Evolutionary conservation across 176 grass and related monocot genomes (phyloP).

Genomic region (Raddia distichophylla): DNA sequence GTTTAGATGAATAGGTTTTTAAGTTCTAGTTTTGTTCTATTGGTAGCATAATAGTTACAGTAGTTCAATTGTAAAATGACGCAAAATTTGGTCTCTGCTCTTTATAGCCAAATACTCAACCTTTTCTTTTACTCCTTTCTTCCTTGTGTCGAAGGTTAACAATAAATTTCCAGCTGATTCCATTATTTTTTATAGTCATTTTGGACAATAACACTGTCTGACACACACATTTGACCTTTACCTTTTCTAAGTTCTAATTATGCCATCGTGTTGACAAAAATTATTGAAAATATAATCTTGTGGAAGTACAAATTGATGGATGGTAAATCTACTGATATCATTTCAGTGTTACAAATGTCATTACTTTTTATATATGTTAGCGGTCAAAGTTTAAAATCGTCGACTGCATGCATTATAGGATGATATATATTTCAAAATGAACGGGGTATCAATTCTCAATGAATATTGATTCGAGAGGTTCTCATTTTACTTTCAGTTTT

Average conservation of each 20-base stretch:
- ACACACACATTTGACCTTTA: neutral
- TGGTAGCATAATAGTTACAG: neutral
- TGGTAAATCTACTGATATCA: constrained; percentile 10
- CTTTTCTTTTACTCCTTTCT: constrained; percentile 7
- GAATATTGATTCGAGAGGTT: constrained; percentile 20
- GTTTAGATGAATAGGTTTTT: neutral
- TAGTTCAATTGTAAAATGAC: neutral
- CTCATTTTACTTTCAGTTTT: constrained; percentile 19
- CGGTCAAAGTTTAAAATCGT: neutral
- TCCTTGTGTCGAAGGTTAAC: neutral
- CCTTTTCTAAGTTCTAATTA: neutral
- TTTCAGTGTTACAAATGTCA: constrained; percentile 9
- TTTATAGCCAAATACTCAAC: neutral
- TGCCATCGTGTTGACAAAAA: neutral
- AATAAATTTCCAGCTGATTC: neutral
- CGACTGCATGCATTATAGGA: constrained; percentile 3
- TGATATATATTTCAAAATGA: neutral
- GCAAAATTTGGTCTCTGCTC: neutral
- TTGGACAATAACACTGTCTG: constrained; percentile 14
- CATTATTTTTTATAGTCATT: neutral
- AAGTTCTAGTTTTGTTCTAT: neutral
- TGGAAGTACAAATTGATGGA: neutral
- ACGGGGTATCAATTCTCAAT: neutral
- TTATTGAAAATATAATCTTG: neutral
- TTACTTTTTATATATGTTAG: neutral